Evolutionary conservation across 2,329 filamentous ascomycete species (phyloP), one percentile per base, ranked within the genome.

Genomic region (Fusarium staphyleae): DNA sequence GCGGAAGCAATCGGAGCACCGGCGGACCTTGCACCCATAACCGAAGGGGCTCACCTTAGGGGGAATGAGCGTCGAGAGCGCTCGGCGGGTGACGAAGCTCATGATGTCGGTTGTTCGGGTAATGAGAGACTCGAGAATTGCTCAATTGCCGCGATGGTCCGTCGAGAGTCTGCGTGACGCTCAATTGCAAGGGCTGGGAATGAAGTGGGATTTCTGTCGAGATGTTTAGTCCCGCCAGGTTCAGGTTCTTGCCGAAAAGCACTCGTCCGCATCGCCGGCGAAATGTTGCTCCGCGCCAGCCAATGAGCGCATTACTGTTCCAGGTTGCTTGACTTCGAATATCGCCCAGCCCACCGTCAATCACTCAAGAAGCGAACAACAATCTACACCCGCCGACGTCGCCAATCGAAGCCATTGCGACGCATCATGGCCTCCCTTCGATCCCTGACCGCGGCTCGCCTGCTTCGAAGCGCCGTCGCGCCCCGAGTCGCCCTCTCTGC

Each of bases 11-110:
- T 63, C 63, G 62, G 62, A 68, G 62, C 55, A 63, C 55, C 57
- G 52, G 55, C 44, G 57, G 47, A 41, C 49, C 39, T 55, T 67
- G 61, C 63, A 65, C 55, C 52, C 53, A 60, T 60, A 56, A 62
- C 52, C 65, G 57, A 63, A 58, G 55, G 58, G 69, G 42, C 82
- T 69, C 82, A 96, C 93, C 92, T 99, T 99, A 74, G 96, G 95
- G 70, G 96, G 96, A 72, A 99, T 97, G 78, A 99, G 89, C 84
- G 96, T 96, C 76, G 95, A 98, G 75, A 97, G 89, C 84, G 86
- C 90, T 81, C 93, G 88, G 80, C 90, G 90, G 74, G 87, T 86
- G 74, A 96, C 84, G 86, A 87, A 95, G 85, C 91, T 96, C 93
- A 96, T 97, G 79, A 81, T 91, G 84, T 76, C 72, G 71, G 71